Base-by-base conservation (phyloP, 352 stramenopile genomes). In the Globisporangium camurandrum region DNA sequence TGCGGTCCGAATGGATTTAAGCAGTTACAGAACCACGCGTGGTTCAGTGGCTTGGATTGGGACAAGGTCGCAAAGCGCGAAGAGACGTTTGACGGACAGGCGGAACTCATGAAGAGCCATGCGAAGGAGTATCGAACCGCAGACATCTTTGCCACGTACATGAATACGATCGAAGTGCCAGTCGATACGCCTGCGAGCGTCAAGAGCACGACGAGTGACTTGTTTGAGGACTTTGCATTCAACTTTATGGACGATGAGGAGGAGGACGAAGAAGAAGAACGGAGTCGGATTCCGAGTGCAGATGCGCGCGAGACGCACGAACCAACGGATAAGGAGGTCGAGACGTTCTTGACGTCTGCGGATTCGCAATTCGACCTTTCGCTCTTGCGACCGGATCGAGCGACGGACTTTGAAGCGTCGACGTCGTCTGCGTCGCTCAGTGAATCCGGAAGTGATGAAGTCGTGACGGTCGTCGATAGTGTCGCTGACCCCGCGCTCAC, bases 21-120 rank as follows among this genome's bases (percentile, higher is more conserved):
- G 23, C 63, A 89, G 31, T 86, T 97, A 41, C 95, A 94, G 67
- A 41, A 56, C 33, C 86, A 97, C 61, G 67, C 85, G 49, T 97
- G 85, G 75, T 96, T 97, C 43, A 64, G 75, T 4, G 71, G 68
- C 4, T 72, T 97, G 28, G 72, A 96, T 60, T 97, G 87, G 88
- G 81, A 86, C 27, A 58, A 56, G n/a, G 72, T 95, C 16, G 68
- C 67, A 14, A 61, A 54, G 22, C 78, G 80, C 49, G 59, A 86
- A 42, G 64, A 69, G 20, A 52, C 67, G 22, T 91, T 90, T 49
- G 64, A 87, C 27, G 71, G 79, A 19, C 82, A 91, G 46, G 72
- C 67, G 19, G 69, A 82, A 16, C 71, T 90, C 20, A 90, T 90
- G 79, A 80, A 87, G 60, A 71, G 74, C 27, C 75, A 91, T 54